These are phyloP conservation scores for Seiridium cupressi DNA, from an alignment of 2,329 filamentous ascomycete species.

Conservation along the genomic window DNA sequence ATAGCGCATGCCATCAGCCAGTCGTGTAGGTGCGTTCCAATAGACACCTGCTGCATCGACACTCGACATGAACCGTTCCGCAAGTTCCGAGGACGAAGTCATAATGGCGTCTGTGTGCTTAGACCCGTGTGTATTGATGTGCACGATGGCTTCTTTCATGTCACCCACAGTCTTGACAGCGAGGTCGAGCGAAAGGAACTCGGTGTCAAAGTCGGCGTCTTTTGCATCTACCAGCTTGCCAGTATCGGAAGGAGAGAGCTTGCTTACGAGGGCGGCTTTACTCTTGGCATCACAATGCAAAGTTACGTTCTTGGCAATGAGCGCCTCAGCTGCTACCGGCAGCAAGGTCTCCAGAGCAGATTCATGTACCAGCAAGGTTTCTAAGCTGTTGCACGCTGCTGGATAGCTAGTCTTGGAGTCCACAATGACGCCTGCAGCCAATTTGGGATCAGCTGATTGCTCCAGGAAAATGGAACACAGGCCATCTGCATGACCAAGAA, in stretches of 20 bases:
- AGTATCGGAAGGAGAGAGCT: slow-evolving; percentile 36
- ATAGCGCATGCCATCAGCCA: slow-evolving; percentile 95
- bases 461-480: slow-evolving; percentile 87
- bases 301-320: slow-evolving; percentile 74
- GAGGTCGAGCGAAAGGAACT: slow-evolving; percentile 82
- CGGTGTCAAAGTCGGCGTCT: slow-evolving; percentile 77
- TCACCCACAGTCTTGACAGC: slow-evolving; percentile 76
- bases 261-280: slow-evolving; percentile 58
- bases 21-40: slow-evolving; percentile 93
- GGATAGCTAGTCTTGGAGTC: slow-evolving; percentile 95
- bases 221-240: slow-evolving; percentile 61
- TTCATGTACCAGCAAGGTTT: slow-evolving; percentile 84
- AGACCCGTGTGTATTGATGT: slow-evolving; percentile 91
- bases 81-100: slow-evolving; percentile 64
- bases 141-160: slow-evolving; percentile 70
- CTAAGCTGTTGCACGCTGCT: slow-evolving; percentile 91
- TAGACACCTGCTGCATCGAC: slow-evolving; percentile 92
- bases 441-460: slow-evolving; percentile 67
- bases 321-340: slow-evolving; percentile 68
- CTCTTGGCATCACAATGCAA: slow-evolving; percentile 75
- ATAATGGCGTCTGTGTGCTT: slow-evolving; percentile 94
- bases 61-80: slow-evolving; percentile 78
- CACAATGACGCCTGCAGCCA: slow-evolving; percentile 74
- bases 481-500: slow-evolving; percentile 93
- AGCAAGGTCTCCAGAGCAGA: slow-evolving; percentile 65